These are phyloP conservation scores for Diospyros kaki DNA, from an alignment of 148 eudicot species.

Conservation along the genomic window DNA sequence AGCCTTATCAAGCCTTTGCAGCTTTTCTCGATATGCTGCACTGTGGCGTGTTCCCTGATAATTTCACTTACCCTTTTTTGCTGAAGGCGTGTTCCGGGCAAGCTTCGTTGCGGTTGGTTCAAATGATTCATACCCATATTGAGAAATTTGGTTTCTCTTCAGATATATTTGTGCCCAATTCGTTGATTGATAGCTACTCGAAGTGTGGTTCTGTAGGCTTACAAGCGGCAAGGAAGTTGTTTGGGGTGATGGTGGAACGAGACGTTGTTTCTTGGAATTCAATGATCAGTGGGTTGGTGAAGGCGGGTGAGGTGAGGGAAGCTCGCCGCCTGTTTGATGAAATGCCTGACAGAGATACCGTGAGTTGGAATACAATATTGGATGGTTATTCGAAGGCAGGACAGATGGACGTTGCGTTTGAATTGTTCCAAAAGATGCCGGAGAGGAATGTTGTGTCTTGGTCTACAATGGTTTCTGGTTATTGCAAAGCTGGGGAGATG, in stretches of 20 bases:
- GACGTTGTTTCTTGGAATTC: constrained; percentile 85
- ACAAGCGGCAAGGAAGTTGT: constrained; percentile 51
- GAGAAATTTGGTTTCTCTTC: constrained; percentile 53
- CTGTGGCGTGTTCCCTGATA: constrained; percentile 51
- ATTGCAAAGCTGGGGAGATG: constrained; percentile 61
- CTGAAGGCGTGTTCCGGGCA: constrained; percentile 50
- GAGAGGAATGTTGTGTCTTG: constrained; percentile 80
- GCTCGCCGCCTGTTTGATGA: constrained; percentile 69
- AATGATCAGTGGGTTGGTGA: constrained; percentile 62
- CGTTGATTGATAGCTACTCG: constrained; percentile 73
- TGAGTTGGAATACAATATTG: constrained; percentile 80
- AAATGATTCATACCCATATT: constrained; percentile 61
- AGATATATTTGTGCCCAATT: constrained; percentile 72
- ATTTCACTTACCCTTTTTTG: constrained; percentile 63
- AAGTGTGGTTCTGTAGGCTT: constrained; percentile 65
- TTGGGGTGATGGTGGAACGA: constrained; percentile 45
- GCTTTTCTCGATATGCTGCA: constrained; percentile 45
- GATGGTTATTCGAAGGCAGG: constrained; percentile 73
- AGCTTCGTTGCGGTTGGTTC: constrained; percentile 32
- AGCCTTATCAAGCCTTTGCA: constrained; percentile 39
- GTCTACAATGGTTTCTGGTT: constrained; percentile 83
- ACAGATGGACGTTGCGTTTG: constrained; percentile 51
- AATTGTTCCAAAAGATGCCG: constrained; percentile 56
- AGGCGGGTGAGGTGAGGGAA: constrained; percentile 48
- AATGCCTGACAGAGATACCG: constrained; percentile 76